Conservation (phyloP, 345 rosid species). For the Populus nigra region DNA sequence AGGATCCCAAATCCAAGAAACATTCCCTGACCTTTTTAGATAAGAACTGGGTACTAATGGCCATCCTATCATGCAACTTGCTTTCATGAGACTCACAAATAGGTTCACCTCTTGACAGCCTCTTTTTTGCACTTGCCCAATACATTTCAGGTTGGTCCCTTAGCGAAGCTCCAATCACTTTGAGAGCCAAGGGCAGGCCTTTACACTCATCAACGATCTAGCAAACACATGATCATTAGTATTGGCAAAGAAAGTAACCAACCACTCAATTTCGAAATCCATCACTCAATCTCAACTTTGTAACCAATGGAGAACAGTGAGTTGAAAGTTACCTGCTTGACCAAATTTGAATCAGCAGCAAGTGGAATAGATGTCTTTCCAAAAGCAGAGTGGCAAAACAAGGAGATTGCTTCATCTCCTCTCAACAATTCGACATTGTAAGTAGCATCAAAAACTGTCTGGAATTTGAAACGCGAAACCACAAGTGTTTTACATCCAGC, state of each 20-base stretch:
- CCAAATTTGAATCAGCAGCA: constrained; percentile 43
- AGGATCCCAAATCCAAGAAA: constrained; percentile 91
- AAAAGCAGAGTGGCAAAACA: constrained; percentile 78
- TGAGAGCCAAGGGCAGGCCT: constrained; percentile 94
- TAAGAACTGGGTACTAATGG: constrained; percentile 59
- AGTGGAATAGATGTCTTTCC: constrained; percentile 59
- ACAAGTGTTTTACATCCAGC: constrained; percentile 70
- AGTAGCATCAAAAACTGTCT: constrained; percentile 26
- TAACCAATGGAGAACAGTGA: not conserved
- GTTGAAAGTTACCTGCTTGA: constrained; percentile 55
- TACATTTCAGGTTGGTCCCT: constrained; percentile 56
- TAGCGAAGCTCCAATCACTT: constrained; percentile 83
- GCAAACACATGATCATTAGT: constrained; percentile 9
- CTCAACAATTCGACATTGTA: constrained; percentile 64
- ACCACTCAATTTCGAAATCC: not conserved
- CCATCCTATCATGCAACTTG: constrained; percentile 70
- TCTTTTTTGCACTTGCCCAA: constrained; percentile 64
- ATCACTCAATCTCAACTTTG: not conserved
- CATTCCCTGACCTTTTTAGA: constrained; percentile 51
- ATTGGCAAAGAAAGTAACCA: constrained; percentile 6
- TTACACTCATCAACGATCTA: constrained; percentile 79
- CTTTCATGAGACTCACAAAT: constrained; percentile 69
- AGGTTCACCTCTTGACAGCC: constrained; percentile 67
- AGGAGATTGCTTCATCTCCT: constrained; percentile 57
- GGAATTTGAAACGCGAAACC: constrained; percentile 69